Evolutionary conservation across 257 asterid species (phyloP).

Genomic region (Lycium ferocissimum): DNA sequence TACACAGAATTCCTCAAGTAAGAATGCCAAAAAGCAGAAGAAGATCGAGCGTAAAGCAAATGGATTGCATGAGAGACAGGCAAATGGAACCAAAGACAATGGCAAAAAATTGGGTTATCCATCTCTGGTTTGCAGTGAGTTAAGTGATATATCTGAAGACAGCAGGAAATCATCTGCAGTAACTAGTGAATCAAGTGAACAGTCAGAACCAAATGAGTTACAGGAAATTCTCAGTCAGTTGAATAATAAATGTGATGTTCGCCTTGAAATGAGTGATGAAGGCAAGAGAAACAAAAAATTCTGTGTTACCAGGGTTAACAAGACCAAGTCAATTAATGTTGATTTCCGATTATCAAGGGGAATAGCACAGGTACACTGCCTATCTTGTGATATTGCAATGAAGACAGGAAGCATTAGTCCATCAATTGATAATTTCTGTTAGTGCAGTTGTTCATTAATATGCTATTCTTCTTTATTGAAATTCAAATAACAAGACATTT

Average conservation of each 20-base stretch:
- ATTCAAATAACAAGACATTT: background rate
- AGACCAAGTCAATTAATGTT: constrained; percentile 86
- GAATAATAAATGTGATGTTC: constrained; percentile 58
- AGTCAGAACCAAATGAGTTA: constrained; percentile 51
- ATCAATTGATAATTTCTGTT: constrained; percentile 5
- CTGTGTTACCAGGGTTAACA: constrained; percentile 72
- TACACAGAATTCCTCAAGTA: constrained; percentile 25
- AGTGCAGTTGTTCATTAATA: constrained; percentile 12
- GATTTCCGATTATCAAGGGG: constrained; percentile 98
- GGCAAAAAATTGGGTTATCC: constrained; percentile 48
- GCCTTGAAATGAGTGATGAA: constrained; percentile 61
- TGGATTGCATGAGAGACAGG: constrained; percentile 53
- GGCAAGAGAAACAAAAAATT: constrained; percentile 65
- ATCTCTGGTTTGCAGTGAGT: constrained; percentile 42
- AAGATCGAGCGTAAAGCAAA: constrained; percentile 45
- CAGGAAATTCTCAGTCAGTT: constrained; percentile 58
- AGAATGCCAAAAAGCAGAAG: constrained; percentile 30
- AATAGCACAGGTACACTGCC: constrained; percentile 80
- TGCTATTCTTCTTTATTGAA: constrained; percentile 12
- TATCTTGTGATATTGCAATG: constrained; percentile 30
- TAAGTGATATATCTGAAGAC: constrained; percentile 30
- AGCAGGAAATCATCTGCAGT: constrained; percentile 41
- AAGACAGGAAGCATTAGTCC: constrained; percentile 13
- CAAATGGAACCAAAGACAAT: constrained; percentile 54
- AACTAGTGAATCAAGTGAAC: constrained; percentile 39